Percentiles rank a stretch among this genome's conserved stretches.
These are phyloP conservation scores for Pulveroboletus sp. DNA, from an alignment of 768 basidiomycete genomes.

Conservation along the genomic window DNA sequence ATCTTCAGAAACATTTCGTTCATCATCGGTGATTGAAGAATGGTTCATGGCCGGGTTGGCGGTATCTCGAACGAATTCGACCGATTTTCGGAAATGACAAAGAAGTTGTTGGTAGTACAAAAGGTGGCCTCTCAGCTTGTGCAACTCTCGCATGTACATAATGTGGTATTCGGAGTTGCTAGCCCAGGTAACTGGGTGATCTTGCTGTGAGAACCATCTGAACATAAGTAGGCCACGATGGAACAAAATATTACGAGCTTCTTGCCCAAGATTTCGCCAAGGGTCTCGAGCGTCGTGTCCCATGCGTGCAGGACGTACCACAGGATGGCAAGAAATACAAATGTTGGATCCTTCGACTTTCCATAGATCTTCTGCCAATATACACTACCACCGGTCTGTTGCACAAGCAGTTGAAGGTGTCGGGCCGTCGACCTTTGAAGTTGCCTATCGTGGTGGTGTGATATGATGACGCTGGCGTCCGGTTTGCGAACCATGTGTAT, in stretches of 20 bases:
- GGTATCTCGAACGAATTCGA: background rate
- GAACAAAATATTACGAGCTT: background rate
- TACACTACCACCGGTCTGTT: background rate
- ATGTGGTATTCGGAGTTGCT: background rate
- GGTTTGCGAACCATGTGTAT: slow-evolving; percentile 42
- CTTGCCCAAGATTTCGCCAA: slow-evolving; percentile 16
- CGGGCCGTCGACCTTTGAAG: slow-evolving; percentile 1
- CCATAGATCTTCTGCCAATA: slow-evolving; percentile 9
- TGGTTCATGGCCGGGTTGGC: background rate
- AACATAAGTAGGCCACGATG: background rate
- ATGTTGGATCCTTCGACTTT: slow-evolving; percentile 41
- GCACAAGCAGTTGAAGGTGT: slow-evolving; percentile 9
- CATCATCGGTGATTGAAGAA: background rate
- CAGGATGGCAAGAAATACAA: slow-evolving; percentile 43
- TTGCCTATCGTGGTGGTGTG: slow-evolving; percentile 5
- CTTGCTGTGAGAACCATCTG: no score
- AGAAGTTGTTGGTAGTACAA: background rate
- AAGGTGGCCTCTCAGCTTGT: background rate
- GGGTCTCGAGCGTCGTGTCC: slow-evolving; percentile 48
- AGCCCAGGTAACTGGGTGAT: no score
- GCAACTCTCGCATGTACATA: background rate
- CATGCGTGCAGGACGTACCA: slow-evolving; percentile 55
- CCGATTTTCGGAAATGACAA: background rate
- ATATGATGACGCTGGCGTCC: slow-evolving; percentile 8
- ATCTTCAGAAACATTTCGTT: background rate